Evolutionary conservation across 2,329 filamentous ascomycete genomes (phyloP).

Genomic region (Keithomyces neogunnii): DNA sequence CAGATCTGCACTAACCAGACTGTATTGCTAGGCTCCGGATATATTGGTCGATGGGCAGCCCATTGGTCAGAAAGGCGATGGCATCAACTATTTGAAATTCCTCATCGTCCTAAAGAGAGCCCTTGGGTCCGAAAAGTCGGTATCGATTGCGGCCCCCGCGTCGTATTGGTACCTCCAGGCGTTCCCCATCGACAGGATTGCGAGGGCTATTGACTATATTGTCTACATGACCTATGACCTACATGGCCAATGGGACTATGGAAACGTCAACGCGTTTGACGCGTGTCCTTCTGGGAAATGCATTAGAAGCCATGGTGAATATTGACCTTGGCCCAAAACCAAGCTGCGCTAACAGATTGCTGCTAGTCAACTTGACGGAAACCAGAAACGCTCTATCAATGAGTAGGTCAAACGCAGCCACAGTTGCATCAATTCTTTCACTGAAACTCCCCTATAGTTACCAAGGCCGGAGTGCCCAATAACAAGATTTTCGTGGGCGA

Average conservation of each 20-base stretch:
- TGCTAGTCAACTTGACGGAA: conserved; percentile 14
- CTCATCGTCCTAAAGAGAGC: neutral
- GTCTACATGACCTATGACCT: conserved; percentile 25
- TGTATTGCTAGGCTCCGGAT: neutral
- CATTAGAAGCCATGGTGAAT: conserved; percentile 1
- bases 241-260: conserved; percentile 21
- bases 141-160: conserved; percentile 21
- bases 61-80: neutral
- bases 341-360: neutral
- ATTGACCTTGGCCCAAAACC: neutral
- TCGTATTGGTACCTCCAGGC: conserved; percentile 26
- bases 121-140: conserved; percentile 11
- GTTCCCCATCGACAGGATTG: conserved; percentile 20
- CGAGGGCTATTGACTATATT: conserved; percentile 21
- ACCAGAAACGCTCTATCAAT: conserved; percentile 19
- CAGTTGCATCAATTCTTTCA: neutral
- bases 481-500: conserved; percentile 19
- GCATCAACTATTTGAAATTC: neutral
- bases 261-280: neutral
- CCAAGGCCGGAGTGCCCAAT: conserved; percentile 16
- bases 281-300: conserved; percentile 1
- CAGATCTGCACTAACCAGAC: neutral
- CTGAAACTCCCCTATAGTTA: conserved; percentile 5
- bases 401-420: neutral
- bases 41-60: neutral